Percentiles rank a stretch among this genome's conserved stretches.
Evolutionary conservation across 768 basidiomycete genomes (phyloP).

Genomic region (Pulveroboletus sp.): DNA sequence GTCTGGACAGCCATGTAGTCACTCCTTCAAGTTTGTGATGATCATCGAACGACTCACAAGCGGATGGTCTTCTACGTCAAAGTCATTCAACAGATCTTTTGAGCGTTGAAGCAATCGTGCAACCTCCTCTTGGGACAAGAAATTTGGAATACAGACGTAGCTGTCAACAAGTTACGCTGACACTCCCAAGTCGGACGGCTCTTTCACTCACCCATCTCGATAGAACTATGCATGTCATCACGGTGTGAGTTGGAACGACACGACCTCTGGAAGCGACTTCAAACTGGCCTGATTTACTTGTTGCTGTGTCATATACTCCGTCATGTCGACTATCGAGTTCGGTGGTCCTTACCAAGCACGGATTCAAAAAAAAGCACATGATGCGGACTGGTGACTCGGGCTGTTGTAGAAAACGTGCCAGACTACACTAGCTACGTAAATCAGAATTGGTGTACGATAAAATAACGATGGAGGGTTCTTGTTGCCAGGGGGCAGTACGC

Average conservation of each 20-base stretch:
- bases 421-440: background rate
- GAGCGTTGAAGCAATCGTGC: slow-evolving; percentile 65
- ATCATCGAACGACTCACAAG: slow-evolving; percentile 46
- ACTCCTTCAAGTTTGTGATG: background rate
- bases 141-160: slow-evolving; percentile 75
- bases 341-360: no score
- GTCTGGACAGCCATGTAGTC: slow-evolving; percentile 51
- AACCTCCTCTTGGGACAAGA: slow-evolving; percentile 61
- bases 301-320: slow-evolving; percentile 50
- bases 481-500: background rate
- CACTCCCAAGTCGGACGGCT: no score
- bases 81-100: slow-evolving; percentile 73
- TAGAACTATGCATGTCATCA: slow-evolving; percentile 43
- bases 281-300: slow-evolving; percentile 56
- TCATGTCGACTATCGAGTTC: background rate
- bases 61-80: slow-evolving; percentile 77
- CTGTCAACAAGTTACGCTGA: slow-evolving; percentile 35
- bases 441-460: slow-evolving; percentile 11
- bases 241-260: background rate
- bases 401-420: background rate
- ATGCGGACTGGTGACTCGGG: no score
- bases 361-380: no score
- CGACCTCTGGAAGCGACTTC: background rate
- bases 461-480: slow-evolving; percentile 3
- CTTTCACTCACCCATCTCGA: slow-evolving; percentile 48